These are phyloP conservation scores for Globisporangium nodosum DNA, from an alignment of 352 stramenopile species.

Conservation along the genomic window DNA sequence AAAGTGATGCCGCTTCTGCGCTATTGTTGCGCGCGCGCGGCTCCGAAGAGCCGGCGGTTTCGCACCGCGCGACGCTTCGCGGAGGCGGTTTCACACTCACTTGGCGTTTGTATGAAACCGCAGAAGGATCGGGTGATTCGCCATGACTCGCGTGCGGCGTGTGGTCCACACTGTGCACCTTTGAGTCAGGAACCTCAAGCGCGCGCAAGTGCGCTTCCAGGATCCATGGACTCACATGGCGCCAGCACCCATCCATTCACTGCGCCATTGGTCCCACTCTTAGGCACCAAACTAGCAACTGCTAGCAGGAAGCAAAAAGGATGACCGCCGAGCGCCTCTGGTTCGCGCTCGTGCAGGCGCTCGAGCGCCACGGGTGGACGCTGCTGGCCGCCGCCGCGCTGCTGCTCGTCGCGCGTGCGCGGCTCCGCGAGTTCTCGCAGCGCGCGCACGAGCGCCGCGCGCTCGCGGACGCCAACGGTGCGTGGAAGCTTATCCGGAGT, in stretches of 20 bases:
- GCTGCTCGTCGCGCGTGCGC: conserved; percentile 19
- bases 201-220: no score
- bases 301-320: not conserved
- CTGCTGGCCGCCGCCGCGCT: conserved; percentile 28
- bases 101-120: no score
- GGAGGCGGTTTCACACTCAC: no score
- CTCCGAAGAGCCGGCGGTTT: not conserved
- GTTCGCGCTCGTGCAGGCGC: conserved; percentile 16
- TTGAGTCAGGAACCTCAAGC: no score
- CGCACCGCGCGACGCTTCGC: not conserved
- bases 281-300: not conserved
- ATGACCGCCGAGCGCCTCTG: conserved; percentile 18
- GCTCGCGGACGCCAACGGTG: conserved; percentile 51
- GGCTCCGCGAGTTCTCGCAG: conserved; percentile 24
- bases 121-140: no score
- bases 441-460: conserved; percentile 23
- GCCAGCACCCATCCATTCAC: no score
- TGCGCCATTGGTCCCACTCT: not conserved
- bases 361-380: conserved; percentile 56
- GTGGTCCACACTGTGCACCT: no score
- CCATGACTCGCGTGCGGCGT: no score
- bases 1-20: not conserved
- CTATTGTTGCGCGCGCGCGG: no score
- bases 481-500: not conserved
- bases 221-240: no score